Evolutionary conservation across 2,329 filamentous ascomycete genomes (phyloP), one percentile per base, ranked within the genome.

Genomic region (Penicillium hordei): DNA sequence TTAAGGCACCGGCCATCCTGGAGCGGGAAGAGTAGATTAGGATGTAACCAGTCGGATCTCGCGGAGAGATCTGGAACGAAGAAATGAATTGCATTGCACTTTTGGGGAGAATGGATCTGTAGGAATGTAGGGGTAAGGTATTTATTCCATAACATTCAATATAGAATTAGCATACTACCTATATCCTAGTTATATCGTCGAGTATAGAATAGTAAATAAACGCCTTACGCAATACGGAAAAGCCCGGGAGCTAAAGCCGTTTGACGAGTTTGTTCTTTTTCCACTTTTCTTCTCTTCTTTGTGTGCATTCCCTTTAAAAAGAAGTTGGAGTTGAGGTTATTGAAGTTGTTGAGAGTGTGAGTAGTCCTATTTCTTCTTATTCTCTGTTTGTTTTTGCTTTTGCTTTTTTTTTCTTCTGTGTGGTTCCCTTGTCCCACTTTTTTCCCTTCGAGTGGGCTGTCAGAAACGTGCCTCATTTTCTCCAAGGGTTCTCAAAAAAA

Each of bases 1-100:
- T 88, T 74, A 86, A 83, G 72, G 84, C 85, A 19, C 85, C 85
- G 13, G 85, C 85, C 2, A 81, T 87, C 49, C 84, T 88, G 66
- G 85, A 88, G 73, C 84, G 81, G 70, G 83, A 86, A 67, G 74
- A 81, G 62, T 70, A 71, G 54, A 68, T 48, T 46, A 56, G 23
- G 31, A 36, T 50, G 39, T 54, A 27, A 34, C 50, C 40, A 52
- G 50, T 46, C 43, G 44, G 46, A 51, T 60, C 39, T 46, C 12
- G 17, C 36, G 40, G 39, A 44, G 39, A 44, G 29, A 44, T 40
- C 33, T 65, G 56, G 50, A 53, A 67, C 57, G 61, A 65, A 60
- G 63, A 63, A 63, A 66, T 66, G 65, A 67, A 65, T 57, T 48
- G 49, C 46, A 60, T 60, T 43, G 50, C 29, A 27, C 23, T 23